Base-by-base conservation (phyloP, 2,329 filamentous ascomycete species). In the Penicillium sp. region DNA sequence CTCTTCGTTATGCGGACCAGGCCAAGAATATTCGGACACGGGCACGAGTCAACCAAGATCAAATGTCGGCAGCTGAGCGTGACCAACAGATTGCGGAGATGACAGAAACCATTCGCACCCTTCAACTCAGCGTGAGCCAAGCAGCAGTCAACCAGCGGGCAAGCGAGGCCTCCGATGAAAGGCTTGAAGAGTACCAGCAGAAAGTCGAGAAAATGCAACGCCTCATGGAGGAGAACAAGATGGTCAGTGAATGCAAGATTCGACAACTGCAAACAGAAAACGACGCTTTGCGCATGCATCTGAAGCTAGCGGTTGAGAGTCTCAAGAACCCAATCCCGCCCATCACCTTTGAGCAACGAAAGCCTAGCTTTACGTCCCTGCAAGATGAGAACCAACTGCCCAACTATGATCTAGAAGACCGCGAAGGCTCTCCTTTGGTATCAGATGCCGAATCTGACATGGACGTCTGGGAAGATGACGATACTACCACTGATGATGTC, bases 21-120 rank as follows among this genome's bases (percentile, higher is more conserved):
- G 94, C 94, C 60, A 99, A 99, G 81, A 89, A 90, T 56, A 99
- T 99, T 78, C 91, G 93, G 70, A 97, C 93, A 35, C 89, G 91
- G 50, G 94, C 94, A 27, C 87, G 93, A 33, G 90, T 97, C 78
- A 99, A 99, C 79, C 92, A 99, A 77, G 93, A 97, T 75, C 89
- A 92, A 67, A 88, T 97, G 66, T 93, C 90, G 10, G 89, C 91
- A 15, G 94, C 93, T 0, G 91, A 97, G 77, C 88, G 96, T 63
- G 94, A 99, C 75, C 92, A 91, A 4, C 91, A 97, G 75, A 96
- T 99, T 68, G 82, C 86, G 1, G 90, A 92, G 69, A 97, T 99
- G 94, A 89, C 91, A 10, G 93, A 96, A 70, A 94, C 96, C 65
- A 99, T 99, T 65, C 90, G 92, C 21, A 78, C 82, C 29, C 81